Base-by-base conservation (phyloP, 192 early-diverging fungal genomes). In the Dissophora globulifera region DNA sequence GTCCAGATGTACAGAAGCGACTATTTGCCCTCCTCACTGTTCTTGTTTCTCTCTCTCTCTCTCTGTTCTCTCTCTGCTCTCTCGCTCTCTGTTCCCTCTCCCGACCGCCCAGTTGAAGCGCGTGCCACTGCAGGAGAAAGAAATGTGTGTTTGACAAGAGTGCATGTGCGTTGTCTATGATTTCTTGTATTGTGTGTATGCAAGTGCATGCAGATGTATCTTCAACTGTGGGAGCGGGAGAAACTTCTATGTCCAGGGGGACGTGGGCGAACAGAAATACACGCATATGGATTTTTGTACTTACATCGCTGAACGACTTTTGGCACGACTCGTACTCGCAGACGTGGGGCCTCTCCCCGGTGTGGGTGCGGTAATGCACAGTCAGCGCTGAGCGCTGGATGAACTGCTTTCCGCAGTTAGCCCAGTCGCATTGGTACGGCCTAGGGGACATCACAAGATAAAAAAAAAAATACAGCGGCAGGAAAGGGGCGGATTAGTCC, bases 351-450 rank as follows among this genome's bases (percentile, higher is more conserved):
- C 87, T 80, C 62, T 90, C 88, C 26, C 90, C 90, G 41, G 90
- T 88, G 62, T 92, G 90, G 17, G 87, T 90, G 49, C 92, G 87
- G 53, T 85, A 78, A 78, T 93, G 92, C 22, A 93, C 89, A 8
- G 89, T 91, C 46, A 93, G 79, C 55, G 90, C 92, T 23, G 89
- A 91, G 27, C 88, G 86, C 80, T 93, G 92, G 62, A 92, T 91
- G 58, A 93, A 93, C 55, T 88, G 85, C 69, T 93, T 93, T 67
- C 81, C 86, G 75, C 92, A 93, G 48, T 76, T 86, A 38, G 62
- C 53, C 84, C 85, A 86, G 45, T 79, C 50, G 62, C 91, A 93
- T 42, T 79, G 78, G 78, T 87, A 93, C 2, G 89, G 89, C 49
- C 72, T 76, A 66, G 52, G 20, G 20, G 33, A 38, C 46, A 29